These are phyloP conservation scores for Penicillium coffeae DNA, from an alignment of 495 filamentous ascomycete species.

Conservation along the genomic window DNA sequence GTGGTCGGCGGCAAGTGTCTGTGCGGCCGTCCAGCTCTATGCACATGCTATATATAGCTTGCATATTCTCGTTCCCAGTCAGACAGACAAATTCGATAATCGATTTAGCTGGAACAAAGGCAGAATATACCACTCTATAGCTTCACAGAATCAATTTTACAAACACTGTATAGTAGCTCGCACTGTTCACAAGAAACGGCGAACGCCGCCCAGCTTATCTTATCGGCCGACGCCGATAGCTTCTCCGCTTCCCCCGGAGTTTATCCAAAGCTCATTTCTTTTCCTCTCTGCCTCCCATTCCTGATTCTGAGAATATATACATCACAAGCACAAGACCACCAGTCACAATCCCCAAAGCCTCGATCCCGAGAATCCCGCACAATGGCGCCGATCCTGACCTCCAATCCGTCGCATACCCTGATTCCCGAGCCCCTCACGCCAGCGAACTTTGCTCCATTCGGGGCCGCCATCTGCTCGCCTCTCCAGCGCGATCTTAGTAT, in stretches of 20 bases:
- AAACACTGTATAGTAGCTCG: no score
- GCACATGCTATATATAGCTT: no score
- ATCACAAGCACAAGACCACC: no score
- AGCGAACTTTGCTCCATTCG: constrained; percentile 71
- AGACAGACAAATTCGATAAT: no score
- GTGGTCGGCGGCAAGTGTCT: no score
- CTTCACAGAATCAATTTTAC: no score
- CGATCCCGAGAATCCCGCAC: neutral
- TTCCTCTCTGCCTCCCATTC: neutral
- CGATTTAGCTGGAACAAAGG: no score
- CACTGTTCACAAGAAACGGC: no score
- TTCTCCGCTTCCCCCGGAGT: neutral
- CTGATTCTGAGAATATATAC: neutral
- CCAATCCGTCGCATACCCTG: constrained; percentile 33
- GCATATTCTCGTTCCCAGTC: no score
- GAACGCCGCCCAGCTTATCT: neutral
- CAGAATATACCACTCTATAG: no score
- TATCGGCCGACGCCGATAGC: neutral
- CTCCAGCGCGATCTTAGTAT: constrained; percentile 49
- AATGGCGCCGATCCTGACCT: constrained; percentile 32
- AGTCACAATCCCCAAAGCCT: no score
- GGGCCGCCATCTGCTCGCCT: constrained; percentile 75
- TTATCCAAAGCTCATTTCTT: neutral
- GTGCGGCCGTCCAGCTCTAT: no score
- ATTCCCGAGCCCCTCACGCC: constrained; percentile 58